These are phyloP conservation scores for Cyberlindnera misumaiensis DNA, from an alignment of 805 yeast species.

Conservation along the genomic window DNA sequence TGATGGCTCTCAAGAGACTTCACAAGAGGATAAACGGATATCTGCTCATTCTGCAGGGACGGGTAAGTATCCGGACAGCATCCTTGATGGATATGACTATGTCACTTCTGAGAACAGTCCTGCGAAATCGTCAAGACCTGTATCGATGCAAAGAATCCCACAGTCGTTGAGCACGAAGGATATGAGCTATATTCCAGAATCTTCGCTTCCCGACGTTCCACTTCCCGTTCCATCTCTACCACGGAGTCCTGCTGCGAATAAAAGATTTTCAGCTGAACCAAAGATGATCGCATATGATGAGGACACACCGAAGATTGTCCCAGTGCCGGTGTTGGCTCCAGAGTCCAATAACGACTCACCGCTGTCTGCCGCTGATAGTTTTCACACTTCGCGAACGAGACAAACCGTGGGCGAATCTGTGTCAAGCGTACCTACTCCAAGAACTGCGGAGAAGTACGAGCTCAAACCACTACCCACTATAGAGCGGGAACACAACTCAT, in stretches of 20 bases:
- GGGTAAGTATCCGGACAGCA: constrained; percentile 19
- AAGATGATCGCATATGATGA: too few relatives aligned
- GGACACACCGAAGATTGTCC: too few relatives aligned
- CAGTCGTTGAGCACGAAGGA: constrained; percentile 7
- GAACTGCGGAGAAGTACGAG: too few relatives aligned
- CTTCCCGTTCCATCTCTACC: constrained; percentile 19
- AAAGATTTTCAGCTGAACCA: too few relatives aligned
- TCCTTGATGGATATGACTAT: constrained; percentile 13
- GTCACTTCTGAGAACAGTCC: constrained; percentile 4
- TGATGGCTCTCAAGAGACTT: background rate
- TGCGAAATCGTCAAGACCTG: background rate
- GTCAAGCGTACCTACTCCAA: too few relatives aligned
- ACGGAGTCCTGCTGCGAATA: constrained; percentile 9
- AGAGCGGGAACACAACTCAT: too few relatives aligned
- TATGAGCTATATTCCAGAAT: constrained; percentile 17
- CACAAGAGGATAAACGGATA: constrained; percentile 1
- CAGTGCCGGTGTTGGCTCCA: too few relatives aligned
- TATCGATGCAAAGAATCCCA: background rate
- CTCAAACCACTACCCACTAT: too few relatives aligned
- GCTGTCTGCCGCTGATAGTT: too few relatives aligned
- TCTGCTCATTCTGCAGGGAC: constrained; percentile 2
- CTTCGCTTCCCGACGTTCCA: constrained; percentile 8
- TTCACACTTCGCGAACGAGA: too few relatives aligned
- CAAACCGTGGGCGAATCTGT: too few relatives aligned
- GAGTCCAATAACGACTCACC: too few relatives aligned